A percentile compares a stretch with the other conserved stretches of the same genome.
These are phyloP conservation scores for Cornus suecica DNA, from an alignment of 148 eudicot species.

Conservation along the genomic window DNA sequence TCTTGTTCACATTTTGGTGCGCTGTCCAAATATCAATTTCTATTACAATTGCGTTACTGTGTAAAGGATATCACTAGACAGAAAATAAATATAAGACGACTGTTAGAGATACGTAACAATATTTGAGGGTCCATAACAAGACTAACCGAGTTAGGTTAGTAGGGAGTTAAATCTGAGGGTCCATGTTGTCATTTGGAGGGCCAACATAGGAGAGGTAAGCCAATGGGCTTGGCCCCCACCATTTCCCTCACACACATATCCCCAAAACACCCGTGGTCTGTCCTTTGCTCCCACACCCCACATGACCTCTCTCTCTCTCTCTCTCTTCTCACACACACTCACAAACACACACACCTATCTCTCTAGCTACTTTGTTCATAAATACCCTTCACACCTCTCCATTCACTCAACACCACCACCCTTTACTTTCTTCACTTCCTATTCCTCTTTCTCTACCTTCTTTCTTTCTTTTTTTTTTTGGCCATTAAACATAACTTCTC, in stretches of 20 bases:
- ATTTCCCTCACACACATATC: slow-evolving; percentile 25
- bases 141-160: no score
- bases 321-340: slow-evolving; percentile 6
- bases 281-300: slow-evolving; percentile 38
- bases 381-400: slow-evolving; percentile 36
- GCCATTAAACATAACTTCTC: no score
- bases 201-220: slow-evolving; percentile 31
- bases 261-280: slow-evolving; percentile 32
- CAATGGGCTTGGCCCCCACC: slow-evolving; percentile 42
- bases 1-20: no score
- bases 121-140: no score
- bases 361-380: slow-evolving; percentile 24
- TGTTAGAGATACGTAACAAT: no score
- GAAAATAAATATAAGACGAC: no score
- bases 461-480: not conserved
- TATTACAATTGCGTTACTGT: no score
- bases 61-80: no score
- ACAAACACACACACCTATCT: no score
- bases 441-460: not conserved
- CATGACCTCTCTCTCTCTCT: slow-evolving; percentile 18
- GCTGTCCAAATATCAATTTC: no score
- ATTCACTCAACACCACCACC: slow-evolving; percentile 18
- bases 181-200: slow-evolving; percentile 37
- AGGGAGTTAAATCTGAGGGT: slow-evolving; percentile 17
- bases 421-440: slow-evolving; percentile 4